Evolutionary conservation across 139 green algal species (phyloP).

Genomic region (Closterium sp.): DNA sequence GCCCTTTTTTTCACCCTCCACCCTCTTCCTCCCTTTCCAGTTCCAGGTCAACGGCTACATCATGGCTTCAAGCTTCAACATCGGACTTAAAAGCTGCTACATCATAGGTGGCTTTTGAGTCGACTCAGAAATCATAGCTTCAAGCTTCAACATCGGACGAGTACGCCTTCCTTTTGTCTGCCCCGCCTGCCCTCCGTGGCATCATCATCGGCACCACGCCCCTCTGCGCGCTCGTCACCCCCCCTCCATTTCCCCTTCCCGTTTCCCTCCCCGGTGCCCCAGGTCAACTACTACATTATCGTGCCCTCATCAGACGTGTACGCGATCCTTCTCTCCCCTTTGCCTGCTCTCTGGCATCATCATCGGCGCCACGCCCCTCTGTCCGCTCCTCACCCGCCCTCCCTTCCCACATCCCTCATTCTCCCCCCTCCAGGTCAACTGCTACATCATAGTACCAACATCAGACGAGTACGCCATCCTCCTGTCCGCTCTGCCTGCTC

Average conservation of each 20-base stretch:
- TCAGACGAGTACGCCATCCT: slow-evolving; percentile 47
- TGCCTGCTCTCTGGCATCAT: slow-evolving; percentile 38
- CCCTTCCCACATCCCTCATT: neutral
- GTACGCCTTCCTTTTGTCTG: slow-evolving; percentile 25
- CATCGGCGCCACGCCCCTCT: slow-evolving; percentile 40
- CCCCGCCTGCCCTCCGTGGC: slow-evolving; percentile 23
- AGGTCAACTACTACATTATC: slow-evolving; percentile 56
- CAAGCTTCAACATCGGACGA: slow-evolving; percentile 42
- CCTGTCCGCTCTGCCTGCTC: slow-evolving; percentile 7
- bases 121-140: too few species aligned
- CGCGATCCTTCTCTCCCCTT: slow-evolving; percentile 18
- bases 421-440: slow-evolving; percentile 37
- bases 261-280: neutral
- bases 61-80: too few species aligned
- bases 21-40: too few species aligned
- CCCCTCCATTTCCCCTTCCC: too few species aligned
- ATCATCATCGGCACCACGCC: too few species aligned
- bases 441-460: slow-evolving; percentile 52
- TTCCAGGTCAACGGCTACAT: slow-evolving; percentile 54
- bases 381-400: slow-evolving; percentile 7
- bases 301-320: slow-evolving; percentile 49
- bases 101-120: too few species aligned
- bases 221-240: too few species aligned
- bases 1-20: too few species aligned
- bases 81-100: too few species aligned